Evolutionary conservation across 257 asterid species (phyloP), one percentile per base, ranked within the genome.

Genomic region (Ilex aquifolium): DNA sequence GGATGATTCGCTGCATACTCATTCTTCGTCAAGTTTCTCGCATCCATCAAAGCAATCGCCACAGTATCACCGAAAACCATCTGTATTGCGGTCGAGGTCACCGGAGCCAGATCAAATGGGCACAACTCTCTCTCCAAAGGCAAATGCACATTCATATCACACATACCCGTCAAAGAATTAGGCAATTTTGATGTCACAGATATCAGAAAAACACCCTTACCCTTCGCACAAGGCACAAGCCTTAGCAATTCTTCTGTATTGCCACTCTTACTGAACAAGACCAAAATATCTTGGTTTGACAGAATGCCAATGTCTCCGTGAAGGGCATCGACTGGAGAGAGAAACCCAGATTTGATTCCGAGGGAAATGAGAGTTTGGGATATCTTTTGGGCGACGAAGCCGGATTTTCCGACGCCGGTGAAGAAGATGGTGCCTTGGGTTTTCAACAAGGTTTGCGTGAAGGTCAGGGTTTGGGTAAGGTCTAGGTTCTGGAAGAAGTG

Each of bases 281-380:
- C 95, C 27, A 21, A 21, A 21, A 21, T 21, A 21, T 21, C 27
- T 21, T 21, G 27, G 27, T 21, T 21, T 21, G 73, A 92, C 69
- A 88, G 57, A 84, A 91, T 79, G 85, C 95, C 98, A 65, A 91
- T 88, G 83, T 91, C 98, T 15, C 98, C 98, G 64, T 91, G 98
- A 11, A 91, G 91, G 31, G 98, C 95, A 75, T 86, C 98, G 46
- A 83, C 85, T 29, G 98, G 96, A 69, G 97, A 85, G 17, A 91
- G 64, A 59, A 86, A 88, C 60, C 84, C 89, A 44, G 98, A 84
- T 74, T 71, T 84, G 11, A 86, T 77, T n/a, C 96, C 93, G 6
- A 91, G 27, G 27, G 27, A 21, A 21, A 21, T 21, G 27, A 21
- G 27, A 21, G 27, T 21, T 21, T 21, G 27, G 27, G 27, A 21